These are phyloP conservation scores for Candida montana DNA, from an alignment of 805 yeast genomes.

Conservation along the genomic window DNA sequence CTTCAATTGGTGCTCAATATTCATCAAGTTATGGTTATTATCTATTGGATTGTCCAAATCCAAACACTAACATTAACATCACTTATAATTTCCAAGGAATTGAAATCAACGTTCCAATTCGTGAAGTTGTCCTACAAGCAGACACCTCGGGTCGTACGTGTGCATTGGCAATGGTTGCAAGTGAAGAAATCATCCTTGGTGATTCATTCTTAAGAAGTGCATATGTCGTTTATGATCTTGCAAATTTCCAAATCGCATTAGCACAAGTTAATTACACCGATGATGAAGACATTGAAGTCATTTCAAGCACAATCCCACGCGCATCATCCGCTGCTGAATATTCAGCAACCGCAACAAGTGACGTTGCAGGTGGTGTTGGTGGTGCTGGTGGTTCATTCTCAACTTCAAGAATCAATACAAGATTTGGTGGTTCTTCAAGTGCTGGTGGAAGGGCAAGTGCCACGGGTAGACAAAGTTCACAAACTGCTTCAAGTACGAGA, in stretches of 20 bases:
- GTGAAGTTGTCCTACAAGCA: conserved; percentile 27
- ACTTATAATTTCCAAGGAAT: conserved; percentile 49
- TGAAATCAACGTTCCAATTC: conserved; percentile 45
- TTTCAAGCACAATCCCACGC: conserved; percentile 43
- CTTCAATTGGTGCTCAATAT: conserved; percentile 39
- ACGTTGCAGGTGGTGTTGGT: not conserved
- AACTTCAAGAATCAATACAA: not conserved
- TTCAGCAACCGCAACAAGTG: conserved; percentile 10
- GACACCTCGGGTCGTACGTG: conserved; percentile 29
- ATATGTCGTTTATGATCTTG: conserved; percentile 52
- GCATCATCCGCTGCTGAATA: conserved; percentile 44
- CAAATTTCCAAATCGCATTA: conserved; percentile 35
- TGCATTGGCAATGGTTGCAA: conserved; percentile 37
- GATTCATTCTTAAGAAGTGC: conserved; percentile 48
- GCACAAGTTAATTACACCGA: conserved; percentile 40
- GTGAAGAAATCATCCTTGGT: conserved; percentile 40
- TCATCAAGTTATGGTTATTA: conserved; percentile 40
- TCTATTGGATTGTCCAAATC: conserved; percentile 37
- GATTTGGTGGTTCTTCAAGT: not conserved
- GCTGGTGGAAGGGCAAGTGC: not conserved
- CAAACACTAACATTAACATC: conserved; percentile 16
- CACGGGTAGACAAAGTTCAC: not conserved
- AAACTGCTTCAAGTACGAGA: not conserved
- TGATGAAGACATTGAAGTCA: conserved; percentile 39
- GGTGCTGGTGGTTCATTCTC: not conserved